Base-by-base conservation (phyloP, 2,329 filamentous ascomycete genomes). In the Aspergillus sp. region DNA sequence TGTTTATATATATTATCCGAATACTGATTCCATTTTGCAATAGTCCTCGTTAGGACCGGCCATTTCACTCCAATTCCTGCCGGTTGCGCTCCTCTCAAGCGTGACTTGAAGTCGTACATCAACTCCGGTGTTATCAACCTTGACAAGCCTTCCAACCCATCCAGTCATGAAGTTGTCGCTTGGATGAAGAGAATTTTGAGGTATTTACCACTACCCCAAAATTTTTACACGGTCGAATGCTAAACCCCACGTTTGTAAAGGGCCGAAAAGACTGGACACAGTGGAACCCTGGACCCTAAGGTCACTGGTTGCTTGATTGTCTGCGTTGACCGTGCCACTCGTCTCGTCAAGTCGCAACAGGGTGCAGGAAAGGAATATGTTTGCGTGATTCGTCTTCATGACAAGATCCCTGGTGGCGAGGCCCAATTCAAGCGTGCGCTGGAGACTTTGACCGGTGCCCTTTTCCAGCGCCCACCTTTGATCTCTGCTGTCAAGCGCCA, bases 301-400 rank as follows among this genome's bases (percentile, higher is more conserved):
- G 93, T 98, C 64, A 98, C 90, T 39, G 90, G 90, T 60, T 95
- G 90, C 71, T 74, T 95, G 66, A 95, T 95, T 65, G 88, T 94
- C 64, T 94, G 88, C 72, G 88, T 97, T 66, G 93, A 97, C 73
- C 90, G 93, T 64, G 93, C 93, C 43, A 98, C 93, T 54, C 87
- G 93, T 62, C 83, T 98, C 46, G 93, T 98, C 69, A 98, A 98
- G 79, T 95, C 90, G 42, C 93, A 98, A 74, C 93, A 98, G 73
- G 90, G 91, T 64, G 93, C 93, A 49, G 93, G 93, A 79, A 98
- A 98, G 77, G 93, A 98, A 76, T 98, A 98, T 68, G 90, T 97
- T 42, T 90, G 87, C 62, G 90, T 98, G 48, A 89, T 97, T 61
- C 83, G 93, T 61, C 80, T 98, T 51, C 93, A 98, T 73, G 90